A percentile compares a stretch with the other conserved stretches of the same genome.
Evolutionary conservation across 768 basidiomycete genomes (phyloP).

Genomic region (Mrakia blollopis): DNA sequence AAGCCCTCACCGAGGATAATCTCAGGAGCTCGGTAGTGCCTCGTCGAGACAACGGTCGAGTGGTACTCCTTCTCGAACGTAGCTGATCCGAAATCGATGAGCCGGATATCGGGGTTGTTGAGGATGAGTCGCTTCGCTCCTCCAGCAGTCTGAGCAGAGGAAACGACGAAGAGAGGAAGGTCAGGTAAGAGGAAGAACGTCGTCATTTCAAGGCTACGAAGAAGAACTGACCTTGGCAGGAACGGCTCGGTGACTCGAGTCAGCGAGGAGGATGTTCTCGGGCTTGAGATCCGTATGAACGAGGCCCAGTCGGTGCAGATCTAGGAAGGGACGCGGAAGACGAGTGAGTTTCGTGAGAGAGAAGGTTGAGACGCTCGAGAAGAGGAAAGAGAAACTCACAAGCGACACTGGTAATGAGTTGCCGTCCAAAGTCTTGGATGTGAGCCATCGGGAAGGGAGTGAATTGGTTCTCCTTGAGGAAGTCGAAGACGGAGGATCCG

Average conservation of each 20-base stretch:
- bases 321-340: conserved; percentile 47
- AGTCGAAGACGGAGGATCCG: conserved; percentile 97
- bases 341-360: background rate
- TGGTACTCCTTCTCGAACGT: conserved; percentile 98
- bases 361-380: background rate
- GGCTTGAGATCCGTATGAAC: conserved; percentile 99
- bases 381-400: conserved; percentile 57
- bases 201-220: background rate
- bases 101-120: conserved; percentile 79
- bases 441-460: conserved; percentile 92
- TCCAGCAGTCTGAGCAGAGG: conserved; percentile 6
- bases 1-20: conserved; percentile 83
- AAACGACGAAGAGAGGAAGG: background rate
- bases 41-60: conserved; percentile 93
- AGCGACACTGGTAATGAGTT: conserved; percentile 84
- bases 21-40: conserved; percentile 98
- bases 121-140: conserved; percentile 61
- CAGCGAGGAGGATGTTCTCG: conserved; percentile 92
- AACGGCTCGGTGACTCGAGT: conserved; percentile 57
- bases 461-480: conserved; percentile 96
- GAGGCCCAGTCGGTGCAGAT: conserved; percentile 81
- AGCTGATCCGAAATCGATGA: conserved; percentile 98
- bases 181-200: background rate
- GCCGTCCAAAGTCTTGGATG: conserved; percentile 90
- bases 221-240: conserved; percentile 40